These are phyloP conservation scores for Penicillium argentinense DNA, from an alignment of 495 filamentous ascomycete species.

Conservation along the genomic window DNA sequence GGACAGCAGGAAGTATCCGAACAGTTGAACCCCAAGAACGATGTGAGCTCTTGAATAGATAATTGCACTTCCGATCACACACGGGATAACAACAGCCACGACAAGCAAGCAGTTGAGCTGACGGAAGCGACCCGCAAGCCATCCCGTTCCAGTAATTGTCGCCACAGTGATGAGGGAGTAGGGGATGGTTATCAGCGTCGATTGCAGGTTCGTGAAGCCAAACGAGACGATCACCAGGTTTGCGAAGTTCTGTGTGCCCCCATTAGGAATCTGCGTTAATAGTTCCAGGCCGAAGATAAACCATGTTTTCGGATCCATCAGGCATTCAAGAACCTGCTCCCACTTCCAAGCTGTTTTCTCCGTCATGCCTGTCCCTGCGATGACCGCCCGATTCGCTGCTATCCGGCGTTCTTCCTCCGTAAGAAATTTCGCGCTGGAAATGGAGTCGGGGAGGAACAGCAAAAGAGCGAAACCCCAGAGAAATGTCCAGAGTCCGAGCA, in stretches of 20 bases:
- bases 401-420: slow-evolving; percentile 53
- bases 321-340: slow-evolving; percentile 52
- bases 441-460: slow-evolving; percentile 59
- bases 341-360: slow-evolving; percentile 57
- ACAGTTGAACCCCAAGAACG: slow-evolving; percentile 49
- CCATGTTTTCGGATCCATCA: slow-evolving; percentile 59
- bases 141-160: slow-evolving; percentile 38
- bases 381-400: slow-evolving; percentile 48
- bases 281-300: slow-evolving; percentile 60
- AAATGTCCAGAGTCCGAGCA: slow-evolving; percentile 53
- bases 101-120: slow-evolving; percentile 34
- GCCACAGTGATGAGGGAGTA: slow-evolving; percentile 41
- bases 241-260: slow-evolving; percentile 46
- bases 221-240: slow-evolving; percentile 46
- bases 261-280: slow-evolving; percentile 46
- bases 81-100: slow-evolving; percentile 25
- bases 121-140: slow-evolving; percentile 33
- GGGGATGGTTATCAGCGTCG: slow-evolving; percentile 43
- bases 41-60: slow-evolving; percentile 56
- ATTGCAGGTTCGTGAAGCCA: slow-evolving; percentile 42
- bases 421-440: slow-evolving; percentile 59
- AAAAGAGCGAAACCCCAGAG: slow-evolving; percentile 55
- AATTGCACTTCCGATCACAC: slow-evolving; percentile 57
- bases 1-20: slow-evolving; percentile 58
- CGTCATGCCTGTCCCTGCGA: slow-evolving; percentile 45